Conservation (phyloP, 192 early-diverging fungal species). For the Coemansia sp. region DNA sequence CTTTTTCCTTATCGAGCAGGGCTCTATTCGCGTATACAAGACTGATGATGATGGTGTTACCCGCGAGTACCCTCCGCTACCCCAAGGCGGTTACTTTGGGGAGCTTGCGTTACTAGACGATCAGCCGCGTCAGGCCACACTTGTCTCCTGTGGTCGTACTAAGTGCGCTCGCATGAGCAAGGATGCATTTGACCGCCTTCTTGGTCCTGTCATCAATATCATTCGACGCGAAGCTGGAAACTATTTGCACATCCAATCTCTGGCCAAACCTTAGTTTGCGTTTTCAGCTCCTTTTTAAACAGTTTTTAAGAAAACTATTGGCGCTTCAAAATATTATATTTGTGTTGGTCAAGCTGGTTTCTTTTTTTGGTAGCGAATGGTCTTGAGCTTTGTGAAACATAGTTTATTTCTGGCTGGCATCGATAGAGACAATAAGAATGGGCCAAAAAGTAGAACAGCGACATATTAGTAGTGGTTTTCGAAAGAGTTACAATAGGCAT, state of each 20-base stretch:
- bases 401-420: no score
- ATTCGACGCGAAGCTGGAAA: conserved; percentile 92
- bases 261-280: conserved; percentile 16
- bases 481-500: no score
- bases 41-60: conserved; percentile 76
- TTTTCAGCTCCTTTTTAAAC: no score
- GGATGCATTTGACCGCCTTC: conserved; percentile 90
- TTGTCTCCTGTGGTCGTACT: conserved; percentile 79
- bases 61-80: conserved; percentile 66
- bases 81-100: conserved; percentile 95
- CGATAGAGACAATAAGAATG: no score
- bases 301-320: no score
- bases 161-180: conserved; percentile 96
- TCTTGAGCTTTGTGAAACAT: no score
- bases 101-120: conserved; percentile 96
- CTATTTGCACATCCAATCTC: conserved; percentile 64
- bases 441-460: no score
- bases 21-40: conserved; percentile 81
- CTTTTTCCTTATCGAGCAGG: conserved; percentile 96
- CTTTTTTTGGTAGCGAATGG: no score
- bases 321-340: no score
- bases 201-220: conserved; percentile 95
- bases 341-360: no score
- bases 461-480: no score
- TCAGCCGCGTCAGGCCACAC: conserved; percentile 88